These are phyloP conservation scores for Syncephalis fuscata DNA, from an alignment of 371 early-diverging fungal species.

Conservation along the genomic window DNA sequence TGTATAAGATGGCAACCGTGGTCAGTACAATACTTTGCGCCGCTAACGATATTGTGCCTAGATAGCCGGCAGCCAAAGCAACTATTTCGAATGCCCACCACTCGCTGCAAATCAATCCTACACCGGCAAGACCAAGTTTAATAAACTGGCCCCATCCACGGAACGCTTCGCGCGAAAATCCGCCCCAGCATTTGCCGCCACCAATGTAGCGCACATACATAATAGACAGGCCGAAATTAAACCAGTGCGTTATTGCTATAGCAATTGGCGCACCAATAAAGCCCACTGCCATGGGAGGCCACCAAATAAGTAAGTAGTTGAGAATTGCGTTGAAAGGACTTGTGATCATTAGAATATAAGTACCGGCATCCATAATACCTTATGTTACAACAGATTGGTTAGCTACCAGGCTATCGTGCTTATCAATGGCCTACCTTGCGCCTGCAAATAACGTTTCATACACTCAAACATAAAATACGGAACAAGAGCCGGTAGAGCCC, in stretches of 20 bases:
- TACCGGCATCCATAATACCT: constrained; percentile 62
- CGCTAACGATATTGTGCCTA: constrained; percentile 63
- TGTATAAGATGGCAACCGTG: constrained; percentile 48
- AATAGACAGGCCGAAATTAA: constrained; percentile 36
- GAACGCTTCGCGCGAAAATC: constrained; percentile 58
- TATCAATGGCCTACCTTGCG: constrained; percentile 28
- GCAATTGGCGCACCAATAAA: constrained; percentile 77
- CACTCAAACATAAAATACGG: constrained; percentile 65
- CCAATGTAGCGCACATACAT: constrained; percentile 43
- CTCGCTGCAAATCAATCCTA: constrained; percentile 52
- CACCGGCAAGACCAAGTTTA: constrained; percentile 47
- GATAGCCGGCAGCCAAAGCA: constrained; percentile 57
- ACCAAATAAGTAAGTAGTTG: constrained; percentile 62
- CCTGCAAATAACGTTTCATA: constrained; percentile 61
- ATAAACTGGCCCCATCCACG: constrained; percentile 42
- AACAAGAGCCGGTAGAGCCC: constrained; percentile 47
- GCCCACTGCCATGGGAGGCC: constrained; percentile 43
- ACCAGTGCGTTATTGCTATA: constrained; percentile 54
- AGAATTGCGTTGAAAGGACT: constrained; percentile 54
- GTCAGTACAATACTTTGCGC: constrained; percentile 72
- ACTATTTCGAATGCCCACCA: constrained; percentile 61
- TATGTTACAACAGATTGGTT: constrained; percentile 13
- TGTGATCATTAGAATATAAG: constrained; percentile 46
- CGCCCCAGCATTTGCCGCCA: constrained; percentile 67
- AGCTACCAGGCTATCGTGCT: background rate